A percentile compares a stretch with the other conserved stretches of the same genome.
Evolutionary conservation across 306 rosid genomes (phyloP).

Genomic region (Pterocarpus santalinus): DNA sequence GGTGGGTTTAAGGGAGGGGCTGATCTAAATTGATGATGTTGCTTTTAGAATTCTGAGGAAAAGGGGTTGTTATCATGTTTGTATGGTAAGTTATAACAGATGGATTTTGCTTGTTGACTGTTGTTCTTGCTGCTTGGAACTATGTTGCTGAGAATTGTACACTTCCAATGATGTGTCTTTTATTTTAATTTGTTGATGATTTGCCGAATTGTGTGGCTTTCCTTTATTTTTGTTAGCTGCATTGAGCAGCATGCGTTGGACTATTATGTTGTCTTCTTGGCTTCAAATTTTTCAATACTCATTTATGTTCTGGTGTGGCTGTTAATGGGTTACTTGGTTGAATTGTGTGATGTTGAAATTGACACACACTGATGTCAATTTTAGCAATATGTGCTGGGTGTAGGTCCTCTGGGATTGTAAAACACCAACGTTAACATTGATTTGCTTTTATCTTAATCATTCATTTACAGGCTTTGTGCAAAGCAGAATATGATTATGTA

Average conservation of each 20-base stretch:
- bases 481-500: neutral
- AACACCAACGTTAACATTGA: neutral
- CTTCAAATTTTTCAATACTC: neutral
- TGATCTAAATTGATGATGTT: neutral
- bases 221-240: neutral
- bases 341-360: neutral
- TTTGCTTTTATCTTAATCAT: slow-evolving; percentile 4
- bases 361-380: neutral
- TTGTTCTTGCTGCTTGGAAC: neutral
- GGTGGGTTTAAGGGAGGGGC: neutral
- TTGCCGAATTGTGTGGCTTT: neutral
- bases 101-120: neutral
- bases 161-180: neutral
- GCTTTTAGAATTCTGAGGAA: neutral
- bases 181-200: slow-evolving; percentile 1
- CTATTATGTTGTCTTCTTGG: neutral
- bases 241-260: neutral
- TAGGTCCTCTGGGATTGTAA: neutral
- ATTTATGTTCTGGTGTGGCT: neutral
- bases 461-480: neutral
- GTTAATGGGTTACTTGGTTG: neutral
- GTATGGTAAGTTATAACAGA: neutral
- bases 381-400: neutral
- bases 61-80: neutral
- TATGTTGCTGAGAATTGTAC: neutral